Evolutionary conservation across 805 yeast species (phyloP).

Genomic region (Soucietia sequanensis): DNA sequence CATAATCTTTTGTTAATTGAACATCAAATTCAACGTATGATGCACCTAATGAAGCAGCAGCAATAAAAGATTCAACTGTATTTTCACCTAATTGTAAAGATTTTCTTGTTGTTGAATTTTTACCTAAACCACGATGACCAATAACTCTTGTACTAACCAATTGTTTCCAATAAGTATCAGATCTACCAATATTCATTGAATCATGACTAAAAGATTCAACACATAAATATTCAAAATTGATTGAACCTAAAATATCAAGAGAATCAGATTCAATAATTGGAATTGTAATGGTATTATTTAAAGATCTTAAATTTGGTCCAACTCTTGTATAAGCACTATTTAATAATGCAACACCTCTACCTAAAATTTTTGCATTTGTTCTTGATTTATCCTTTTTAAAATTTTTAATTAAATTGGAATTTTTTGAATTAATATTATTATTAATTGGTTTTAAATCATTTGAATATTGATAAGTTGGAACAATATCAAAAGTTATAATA

Average conservation of each 20-base stretch:
- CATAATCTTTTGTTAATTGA: conserved; percentile 84
- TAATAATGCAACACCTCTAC: conserved; percentile 80
- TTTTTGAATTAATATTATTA: background rate
- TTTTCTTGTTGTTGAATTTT: conserved; percentile 66
- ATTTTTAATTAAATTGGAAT: background rate
- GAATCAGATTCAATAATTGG: conserved; percentile 76
- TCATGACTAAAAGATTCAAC: conserved; percentile 74
- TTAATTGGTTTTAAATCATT: conserved; percentile 13
- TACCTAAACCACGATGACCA: conserved; percentile 95
- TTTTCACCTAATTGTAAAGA: conserved; percentile 93
- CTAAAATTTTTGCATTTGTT: conserved; percentile 44
- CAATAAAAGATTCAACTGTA: conserved; percentile 90
- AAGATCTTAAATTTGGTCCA: conserved; percentile 64
- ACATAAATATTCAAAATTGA: conserved; percentile 71
- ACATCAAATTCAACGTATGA: conserved; percentile 97
- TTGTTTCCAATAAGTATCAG: conserved; percentile 89
- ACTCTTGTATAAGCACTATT: conserved; percentile 61
- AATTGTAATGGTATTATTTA: conserved; percentile 61
- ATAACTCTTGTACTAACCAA: conserved; percentile 85
- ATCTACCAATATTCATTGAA: conserved; percentile 58
- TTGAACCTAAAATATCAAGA: conserved; percentile 71
- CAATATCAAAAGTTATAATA: conserved; percentile 74
- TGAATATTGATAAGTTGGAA: conserved; percentile 75
- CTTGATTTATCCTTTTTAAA: conserved; percentile 5
- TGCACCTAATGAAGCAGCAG: conserved; percentile 95